A percentile compares a stretch with the other conserved stretches of the same genome.
phyloP scores from a whole-genome alignment of 208 protist species.

The Crithidia fasciculata region DNA sequence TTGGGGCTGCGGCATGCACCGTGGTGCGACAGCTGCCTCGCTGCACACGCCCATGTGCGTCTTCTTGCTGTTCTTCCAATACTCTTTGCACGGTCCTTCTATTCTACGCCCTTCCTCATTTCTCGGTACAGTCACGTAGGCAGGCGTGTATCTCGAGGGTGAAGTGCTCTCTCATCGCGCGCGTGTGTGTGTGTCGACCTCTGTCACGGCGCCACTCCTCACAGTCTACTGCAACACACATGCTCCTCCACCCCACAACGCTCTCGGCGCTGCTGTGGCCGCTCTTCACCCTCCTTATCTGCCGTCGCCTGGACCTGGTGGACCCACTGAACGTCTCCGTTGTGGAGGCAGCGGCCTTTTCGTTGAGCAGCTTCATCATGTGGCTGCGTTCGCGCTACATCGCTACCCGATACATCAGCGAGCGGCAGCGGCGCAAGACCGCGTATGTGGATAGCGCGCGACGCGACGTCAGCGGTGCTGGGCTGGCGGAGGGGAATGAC shows the following conservation, averaged over 20 bases:
- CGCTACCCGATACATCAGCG: constrained; percentile 43
- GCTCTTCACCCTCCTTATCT: constrained; percentile 15
- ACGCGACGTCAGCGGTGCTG: neutral
- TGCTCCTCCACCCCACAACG: constrained; percentile 1
- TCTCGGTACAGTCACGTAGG: no score
- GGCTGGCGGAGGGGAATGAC: neutral
- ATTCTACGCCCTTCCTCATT: no score
- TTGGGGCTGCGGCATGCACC: no score
- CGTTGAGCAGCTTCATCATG: constrained; percentile 32
- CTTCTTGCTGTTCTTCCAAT: no score
- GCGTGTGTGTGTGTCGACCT: neutral
- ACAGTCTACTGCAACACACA: neutral
- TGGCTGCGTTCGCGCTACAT: constrained; percentile 66
- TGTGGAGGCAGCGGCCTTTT: constrained; percentile 36
- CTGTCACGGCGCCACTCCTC: no score
- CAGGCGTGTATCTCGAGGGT: no score
- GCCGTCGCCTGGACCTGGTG: neutral
- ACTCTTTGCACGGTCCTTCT: no score
- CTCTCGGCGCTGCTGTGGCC: constrained; percentile 24
- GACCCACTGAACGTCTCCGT: constrained; percentile 35
- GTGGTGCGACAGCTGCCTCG: no score
- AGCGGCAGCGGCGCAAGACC: constrained; percentile 33
- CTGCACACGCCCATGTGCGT: no score
- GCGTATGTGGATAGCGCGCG: constrained; percentile 5
- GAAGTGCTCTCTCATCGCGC: no score